Base-by-base conservation (phyloP, 176 grass and related monocot genomes). In the Juncus inflexus region DNA sequence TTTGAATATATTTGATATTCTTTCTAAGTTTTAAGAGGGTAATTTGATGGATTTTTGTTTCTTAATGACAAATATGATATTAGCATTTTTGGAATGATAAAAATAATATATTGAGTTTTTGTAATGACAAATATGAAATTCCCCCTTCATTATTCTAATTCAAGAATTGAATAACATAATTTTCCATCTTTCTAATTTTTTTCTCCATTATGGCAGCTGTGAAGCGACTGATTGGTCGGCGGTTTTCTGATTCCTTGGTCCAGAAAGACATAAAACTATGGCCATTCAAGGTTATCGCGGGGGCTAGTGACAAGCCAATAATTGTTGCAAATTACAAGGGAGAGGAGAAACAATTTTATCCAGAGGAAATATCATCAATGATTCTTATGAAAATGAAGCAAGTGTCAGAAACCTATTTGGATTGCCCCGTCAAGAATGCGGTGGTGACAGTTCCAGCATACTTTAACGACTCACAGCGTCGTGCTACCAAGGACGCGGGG, bases 301-400 rank as follows among this genome's bases (percentile, higher is more conserved):
- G 87, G 11, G 65, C 91, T 5, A 74, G 47, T 42, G 91, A 90
- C 84, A 90, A 90, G 73, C 91, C 91, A 4, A 87, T 87, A 81
- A 90, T 96, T 64, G 79, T 90, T 7, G 84, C 90, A 0, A 74
- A 58, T 0, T 87, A 87, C 87, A 96, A 87, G 47, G 87, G 84
- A 14, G 87, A 96, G 76, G 87, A 96, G 78, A 95, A 90, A 73
- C 67, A 75, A 56, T 96, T 96, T 62, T 53, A 83, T 0, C 71
- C 91, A 0, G 91, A 95, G 81, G 91, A 95, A 79, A 96, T 96
- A n/a, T 90, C 87, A 13, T 90, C 91, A 73, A 96, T 96, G 91
- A 81, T 90, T 13, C 84, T 96, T 40, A 76, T 12, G 15, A 96
- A 96, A 79, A 96, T 96, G 91, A 78, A 69, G 65, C 81, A 96